Evolutionary conservation across 2,329 filamentous ascomycete species (phyloP).

Genomic region (Penicillium frequentans): DNA sequence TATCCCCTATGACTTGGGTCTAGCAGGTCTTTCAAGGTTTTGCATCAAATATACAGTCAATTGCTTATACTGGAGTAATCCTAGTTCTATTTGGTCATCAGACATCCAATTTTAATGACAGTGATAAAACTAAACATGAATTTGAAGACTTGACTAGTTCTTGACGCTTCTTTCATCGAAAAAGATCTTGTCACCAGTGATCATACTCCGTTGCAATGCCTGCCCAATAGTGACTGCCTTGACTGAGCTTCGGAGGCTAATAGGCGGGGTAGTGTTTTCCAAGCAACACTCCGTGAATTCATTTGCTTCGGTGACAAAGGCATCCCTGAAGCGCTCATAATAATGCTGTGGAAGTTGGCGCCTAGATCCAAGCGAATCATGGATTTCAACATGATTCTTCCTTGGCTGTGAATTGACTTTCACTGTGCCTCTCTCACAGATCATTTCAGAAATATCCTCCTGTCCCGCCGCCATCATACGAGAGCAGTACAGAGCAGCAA

Average conservation of each 20-base stretch:
- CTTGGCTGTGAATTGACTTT: slow-evolving; percentile 59
- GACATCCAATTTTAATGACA: too few relatives aligned
- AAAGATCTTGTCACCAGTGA: slow-evolving; percentile 51
- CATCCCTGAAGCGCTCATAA: slow-evolving; percentile 61
- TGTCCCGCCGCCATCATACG: slow-evolving; percentile 66
- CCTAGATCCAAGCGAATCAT: slow-evolving; percentile 53
- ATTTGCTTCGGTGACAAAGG: slow-evolving; percentile 62
- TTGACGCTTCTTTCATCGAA: slow-evolving; percentile 31
- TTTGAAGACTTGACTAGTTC: neutral
- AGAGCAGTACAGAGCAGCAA: slow-evolving; percentile 4
- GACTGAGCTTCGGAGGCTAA: slow-evolving; percentile 58
- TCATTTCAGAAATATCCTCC: slow-evolving; percentile 64
- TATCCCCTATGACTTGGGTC: too few relatives aligned
- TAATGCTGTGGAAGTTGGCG: slow-evolving; percentile 61
- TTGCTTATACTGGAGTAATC: too few relatives aligned
- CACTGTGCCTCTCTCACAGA: slow-evolving; percentile 63
- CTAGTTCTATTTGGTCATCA: too few relatives aligned
- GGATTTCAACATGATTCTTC: slow-evolving; percentile 55
- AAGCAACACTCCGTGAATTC: slow-evolving; percentile 61
- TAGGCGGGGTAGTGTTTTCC: slow-evolving; percentile 54
- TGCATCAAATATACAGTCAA: too few relatives aligned
- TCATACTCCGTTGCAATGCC: slow-evolving; percentile 56
- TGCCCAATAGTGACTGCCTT: slow-evolving; percentile 57
- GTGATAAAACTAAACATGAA: too few relatives aligned
- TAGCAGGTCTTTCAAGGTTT: too few relatives aligned